phyloP scores from a whole-genome alignment of 768 basidiomycete species.

The Trametes coccinea region DNA sequence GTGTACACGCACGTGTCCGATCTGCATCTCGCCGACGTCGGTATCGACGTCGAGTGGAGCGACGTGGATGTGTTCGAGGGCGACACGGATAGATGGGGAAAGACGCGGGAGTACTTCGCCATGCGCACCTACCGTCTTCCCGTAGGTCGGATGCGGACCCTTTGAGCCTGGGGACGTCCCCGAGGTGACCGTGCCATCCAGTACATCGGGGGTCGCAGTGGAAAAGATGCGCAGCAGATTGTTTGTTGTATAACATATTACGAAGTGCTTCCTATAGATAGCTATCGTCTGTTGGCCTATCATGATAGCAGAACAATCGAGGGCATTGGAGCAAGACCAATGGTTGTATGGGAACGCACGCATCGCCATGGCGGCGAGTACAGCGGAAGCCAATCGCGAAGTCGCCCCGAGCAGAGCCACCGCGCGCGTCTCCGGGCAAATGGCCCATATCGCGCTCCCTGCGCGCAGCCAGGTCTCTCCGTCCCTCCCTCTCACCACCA shows the following conservation, averaged over 20 bases:
- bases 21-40: conserved; percentile 80
- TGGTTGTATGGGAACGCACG: not conserved
- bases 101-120: conserved; percentile 74
- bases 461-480: conserved; percentile 3
- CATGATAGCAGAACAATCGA: not conserved
- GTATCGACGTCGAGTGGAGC: conserved; percentile 77
- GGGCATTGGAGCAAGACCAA: not conserved
- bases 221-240: conserved; percentile 5
- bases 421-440: not conserved
- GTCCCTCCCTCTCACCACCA: conserved; percentile 12
- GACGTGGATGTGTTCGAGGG: conserved; percentile 70
- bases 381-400: conserved; percentile 2
- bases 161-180: conserved; percentile 10
- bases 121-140: conserved; percentile 76
- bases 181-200: not conserved
- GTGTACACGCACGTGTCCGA: conserved; percentile 86
- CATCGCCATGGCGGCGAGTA: conserved; percentile 20
- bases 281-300: no score
- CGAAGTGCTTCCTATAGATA: no score
- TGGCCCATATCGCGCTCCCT: conserved; percentile 3
- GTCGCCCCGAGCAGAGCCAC: conserved; percentile 16
- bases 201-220: not conserved
- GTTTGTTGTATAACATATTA: not conserved
- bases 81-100: conserved; percentile 71
- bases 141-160: conserved; percentile 38